Evolutionary conservation across 441 rosid genomes (phyloP), one percentile per base, ranked within the genome.

Genomic region (Bocquillonia castaneifolia): DNA sequence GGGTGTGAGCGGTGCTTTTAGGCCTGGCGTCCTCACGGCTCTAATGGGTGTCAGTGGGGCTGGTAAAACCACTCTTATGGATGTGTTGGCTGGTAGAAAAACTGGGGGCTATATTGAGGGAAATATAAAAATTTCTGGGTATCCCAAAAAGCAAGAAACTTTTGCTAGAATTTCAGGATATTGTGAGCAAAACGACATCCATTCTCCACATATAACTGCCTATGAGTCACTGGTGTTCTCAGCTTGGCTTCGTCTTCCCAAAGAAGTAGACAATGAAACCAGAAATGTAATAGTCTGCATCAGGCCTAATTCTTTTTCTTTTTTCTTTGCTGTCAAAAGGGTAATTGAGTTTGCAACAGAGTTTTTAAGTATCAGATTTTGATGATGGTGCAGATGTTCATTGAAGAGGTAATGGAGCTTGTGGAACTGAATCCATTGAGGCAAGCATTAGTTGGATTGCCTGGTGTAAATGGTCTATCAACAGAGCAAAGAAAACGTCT

Each of bases 11-110:
- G 96, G 98, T 20, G 78, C 88, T 44, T 92, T 90, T 70, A 82
- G 93, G 82, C 97, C 98, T 10, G 98, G 96, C 9, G 88, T 92
- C 65, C 92, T 92, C 15, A 90, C 97, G 13, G 96, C 98, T 71
- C 73, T 90, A 63, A 89, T 90, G 91, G 98, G 96, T 37, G 89
- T 87, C 15, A 88, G 91, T 31, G 98, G 97, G 10, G 97, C 98
- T 28, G 98, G 96, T 10, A 93, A 83, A 73, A 80, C 86, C 40
- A 83, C 84, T 13, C 63, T 83, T 59, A 77, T 83, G 86, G 86
- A 83, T 77, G 86, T 83, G 32, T 66, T 83, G 25, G 84, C 86
- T 7, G 84, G 83, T 22, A 70, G 84, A 29, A 83, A 83, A 72
- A 83, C 84, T 20, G 77, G 77, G 37, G 84, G 86, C 23, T 75